These are phyloP conservation scores for Trichoderma asperelloides DNA, from an alignment of 495 filamentous ascomycete species.

Conservation along the genomic window DNA sequence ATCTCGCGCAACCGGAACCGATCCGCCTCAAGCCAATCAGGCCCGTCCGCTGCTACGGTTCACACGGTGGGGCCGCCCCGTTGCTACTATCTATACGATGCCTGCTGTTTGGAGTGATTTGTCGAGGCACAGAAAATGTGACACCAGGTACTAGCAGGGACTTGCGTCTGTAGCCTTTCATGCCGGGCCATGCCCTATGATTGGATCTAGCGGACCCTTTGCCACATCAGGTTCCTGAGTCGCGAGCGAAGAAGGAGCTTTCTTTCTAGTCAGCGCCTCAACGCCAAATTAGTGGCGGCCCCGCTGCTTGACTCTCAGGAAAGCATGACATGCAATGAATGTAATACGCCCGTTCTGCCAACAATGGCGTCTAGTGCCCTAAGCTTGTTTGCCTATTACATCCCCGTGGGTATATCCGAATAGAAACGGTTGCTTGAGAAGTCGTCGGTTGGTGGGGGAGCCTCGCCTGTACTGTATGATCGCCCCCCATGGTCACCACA, in stretches of 20 bases:
- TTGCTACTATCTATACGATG: background rate
- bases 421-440: background rate
- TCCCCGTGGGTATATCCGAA: background rate
- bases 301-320: background rate
- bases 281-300: background rate
- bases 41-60: background rate
- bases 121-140: background rate
- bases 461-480: background rate
- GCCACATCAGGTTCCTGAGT: slow-evolving; percentile 4
- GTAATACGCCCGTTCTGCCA: background rate
- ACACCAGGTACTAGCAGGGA: background rate
- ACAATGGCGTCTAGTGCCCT: background rate
- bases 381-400: background rate
- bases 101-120: background rate
- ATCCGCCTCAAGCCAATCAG: background rate
- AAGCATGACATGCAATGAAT: background rate
- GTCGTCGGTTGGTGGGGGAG: background rate
- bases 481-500: background rate
- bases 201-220: background rate
- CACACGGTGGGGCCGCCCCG: background rate
- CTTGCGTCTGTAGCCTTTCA: background rate
- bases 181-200: background rate
- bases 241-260: background rate
- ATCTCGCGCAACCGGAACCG: background rate
- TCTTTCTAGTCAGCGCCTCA: background rate